Conservation (phyloP, 495 filamentous ascomycete genomes). For the Aeminium ludgeri region DNA sequence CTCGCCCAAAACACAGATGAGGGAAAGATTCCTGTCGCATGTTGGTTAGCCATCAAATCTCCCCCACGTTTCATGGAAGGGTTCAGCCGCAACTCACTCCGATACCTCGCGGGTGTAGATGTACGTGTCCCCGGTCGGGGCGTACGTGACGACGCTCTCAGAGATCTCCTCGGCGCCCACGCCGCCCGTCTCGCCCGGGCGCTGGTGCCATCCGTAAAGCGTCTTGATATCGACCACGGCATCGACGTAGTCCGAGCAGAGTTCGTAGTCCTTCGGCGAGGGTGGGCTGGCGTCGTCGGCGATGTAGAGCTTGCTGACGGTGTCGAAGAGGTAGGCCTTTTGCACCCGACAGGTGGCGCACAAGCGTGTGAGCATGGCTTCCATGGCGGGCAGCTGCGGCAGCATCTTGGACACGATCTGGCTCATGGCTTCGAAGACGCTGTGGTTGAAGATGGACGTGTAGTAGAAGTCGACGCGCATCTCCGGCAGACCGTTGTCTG, state of each 20-base stretch:
- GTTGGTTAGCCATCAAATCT: background rate
- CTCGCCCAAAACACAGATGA: constrained; percentile 31
- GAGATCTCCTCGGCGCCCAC: constrained; percentile 46
- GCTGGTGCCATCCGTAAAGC: constrained; percentile 65
- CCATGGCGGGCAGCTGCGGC: constrained; percentile 77
- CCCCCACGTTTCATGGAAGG: background rate
- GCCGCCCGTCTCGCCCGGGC: constrained; percentile 47
- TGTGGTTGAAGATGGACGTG: constrained; percentile 94
- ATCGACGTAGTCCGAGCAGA: constrained; percentile 95
- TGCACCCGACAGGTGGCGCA: constrained; percentile 82
- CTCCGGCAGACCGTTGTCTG: constrained; percentile 79
- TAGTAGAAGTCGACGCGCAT: constrained; percentile 82
- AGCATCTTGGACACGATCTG: constrained; percentile 97
- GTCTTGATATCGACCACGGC: constrained; percentile 92
- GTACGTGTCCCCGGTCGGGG: constrained; percentile 53
- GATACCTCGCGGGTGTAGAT: constrained; percentile 82
- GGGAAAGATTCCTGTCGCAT: constrained; percentile 22
- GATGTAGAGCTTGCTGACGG: constrained; percentile 94
- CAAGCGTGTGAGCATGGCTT: constrained; percentile 78
- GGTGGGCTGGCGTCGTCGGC: constrained; percentile 86
- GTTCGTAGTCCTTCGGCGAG: constrained; percentile 86
- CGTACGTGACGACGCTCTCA: constrained; percentile 62
- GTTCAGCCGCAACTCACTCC: constrained; percentile 45
- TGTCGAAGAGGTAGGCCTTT: constrained; percentile 94
- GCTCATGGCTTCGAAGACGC: constrained; percentile 92